Percentiles rank a stretch among this genome's conserved stretches.
These are phyloP conservation scores for Penicillium herquei DNA, from an alignment of 495 filamentous ascomycete genomes.

Conservation along the genomic window DNA sequence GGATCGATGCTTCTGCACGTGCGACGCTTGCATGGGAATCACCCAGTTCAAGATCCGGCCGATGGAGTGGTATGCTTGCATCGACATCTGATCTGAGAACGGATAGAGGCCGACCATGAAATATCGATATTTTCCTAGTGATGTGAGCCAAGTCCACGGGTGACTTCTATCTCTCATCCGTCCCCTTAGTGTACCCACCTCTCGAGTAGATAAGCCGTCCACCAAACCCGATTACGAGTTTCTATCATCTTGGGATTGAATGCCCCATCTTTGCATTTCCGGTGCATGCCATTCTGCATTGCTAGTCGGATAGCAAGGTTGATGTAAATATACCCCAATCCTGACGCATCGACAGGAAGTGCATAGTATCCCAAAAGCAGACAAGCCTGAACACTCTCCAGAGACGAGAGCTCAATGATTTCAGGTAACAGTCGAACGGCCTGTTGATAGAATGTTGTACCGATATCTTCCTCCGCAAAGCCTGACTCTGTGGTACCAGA, in stretches of 20 bases:
- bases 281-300: conserved; percentile 46
- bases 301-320: conserved; percentile 34
- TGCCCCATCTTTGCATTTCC: conserved; percentile 26
- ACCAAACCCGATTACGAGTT: conserved; percentile 39
- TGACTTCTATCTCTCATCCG: no score
- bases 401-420: conserved; percentile 37
- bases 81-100: conserved; percentile 32
- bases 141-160: background rate
- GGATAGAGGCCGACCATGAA: conserved; percentile 39
- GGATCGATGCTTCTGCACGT: conserved; percentile 19
- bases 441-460: conserved; percentile 37
- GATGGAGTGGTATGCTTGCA: conserved; percentile 26
- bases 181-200: conserved; percentile 15
- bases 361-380: conserved; percentile 37
- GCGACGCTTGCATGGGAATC: conserved; percentile 5
- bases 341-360: conserved; percentile 36
- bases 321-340: conserved; percentile 38
- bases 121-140: conserved; percentile 22
- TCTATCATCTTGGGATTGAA: conserved; percentile 28
- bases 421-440: conserved; percentile 39
- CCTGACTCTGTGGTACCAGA: conserved; percentile 1
- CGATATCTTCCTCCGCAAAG: conserved; percentile 40
- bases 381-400: conserved; percentile 43
- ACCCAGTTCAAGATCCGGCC: conserved; percentile 3
- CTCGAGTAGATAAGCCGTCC: conserved; percentile 38